These are phyloP conservation scores for Phytophthora pinifolia DNA, from an alignment of 352 stramenopile species.

Conservation along the genomic window DNA sequence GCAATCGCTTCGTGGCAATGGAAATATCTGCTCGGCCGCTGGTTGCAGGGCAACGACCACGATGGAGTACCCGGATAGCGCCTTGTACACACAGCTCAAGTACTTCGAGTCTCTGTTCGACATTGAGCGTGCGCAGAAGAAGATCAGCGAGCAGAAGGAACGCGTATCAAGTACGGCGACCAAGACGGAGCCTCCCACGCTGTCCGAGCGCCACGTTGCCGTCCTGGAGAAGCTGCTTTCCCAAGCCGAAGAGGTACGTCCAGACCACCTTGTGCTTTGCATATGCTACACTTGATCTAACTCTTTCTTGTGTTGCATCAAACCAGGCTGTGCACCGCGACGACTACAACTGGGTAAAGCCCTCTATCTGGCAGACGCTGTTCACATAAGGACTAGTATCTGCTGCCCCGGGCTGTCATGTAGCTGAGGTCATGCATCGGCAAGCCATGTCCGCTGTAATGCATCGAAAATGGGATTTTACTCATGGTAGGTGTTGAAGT, in stretches of 20 bases:
- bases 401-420: neutral
- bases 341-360: constrained; percentile 95
- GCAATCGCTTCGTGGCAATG: constrained; percentile 91
- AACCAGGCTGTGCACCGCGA: constrained; percentile 74
- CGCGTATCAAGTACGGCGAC: constrained; percentile 23
- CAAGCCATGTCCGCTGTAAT: constrained; percentile 14
- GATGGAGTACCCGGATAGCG: constrained; percentile 89
- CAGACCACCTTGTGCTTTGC: neutral
- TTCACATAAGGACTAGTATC: constrained; percentile 54
- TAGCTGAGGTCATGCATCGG: constrained; percentile 5
- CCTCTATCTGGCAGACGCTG: constrained; percentile 87
- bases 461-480: too few species aligned
- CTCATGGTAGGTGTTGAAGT: constrained; percentile 3
- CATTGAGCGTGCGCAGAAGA: constrained; percentile 87
- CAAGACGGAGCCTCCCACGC: constrained; percentile 38
- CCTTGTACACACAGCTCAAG: constrained; percentile 97
- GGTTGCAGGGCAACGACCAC: constrained; percentile 92
- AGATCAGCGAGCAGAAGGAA: constrained; percentile 70
- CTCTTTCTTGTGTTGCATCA: constrained; percentile 4
- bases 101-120: constrained; percentile 97
- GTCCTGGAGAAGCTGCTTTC: constrained; percentile 79
- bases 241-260: constrained; percentile 72
- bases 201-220: constrained; percentile 67
- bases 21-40: constrained; percentile 90
- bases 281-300: constrained; percentile 4